These are phyloP conservation scores for Thalassiosira mediterranea DNA, from an alignment of 352 stramenopile genomes.

Conservation along the genomic window DNA sequence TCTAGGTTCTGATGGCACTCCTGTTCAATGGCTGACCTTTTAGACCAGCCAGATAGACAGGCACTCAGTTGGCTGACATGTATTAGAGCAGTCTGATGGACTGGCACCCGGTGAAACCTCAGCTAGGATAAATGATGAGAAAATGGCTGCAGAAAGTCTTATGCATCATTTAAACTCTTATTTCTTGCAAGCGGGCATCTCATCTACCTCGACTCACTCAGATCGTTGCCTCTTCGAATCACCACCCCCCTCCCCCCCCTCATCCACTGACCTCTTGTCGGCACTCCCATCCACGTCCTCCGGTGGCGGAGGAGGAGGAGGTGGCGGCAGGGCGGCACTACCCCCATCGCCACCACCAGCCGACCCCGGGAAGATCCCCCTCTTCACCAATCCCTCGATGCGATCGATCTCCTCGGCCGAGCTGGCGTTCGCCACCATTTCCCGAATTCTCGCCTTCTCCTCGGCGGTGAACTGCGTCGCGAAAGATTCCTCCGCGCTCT, in stretches of 20 bases:
- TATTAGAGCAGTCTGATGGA: too few relatives aligned
- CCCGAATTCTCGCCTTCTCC: conserved; percentile 76
- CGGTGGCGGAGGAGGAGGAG: conserved; percentile 13
- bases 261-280: conserved; percentile 24
- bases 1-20: too few relatives aligned
- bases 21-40: too few relatives aligned
- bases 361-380: conserved; percentile 67
- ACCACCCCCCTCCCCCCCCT: conserved; percentile 6
- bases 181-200: too few relatives aligned
- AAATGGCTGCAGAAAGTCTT: too few relatives aligned
- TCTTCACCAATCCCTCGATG: conserved; percentile 76
- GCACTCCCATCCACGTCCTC: conserved; percentile 8
- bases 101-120: too few relatives aligned
- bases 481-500: conserved; percentile 73
- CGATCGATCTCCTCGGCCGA: conserved; percentile 77
- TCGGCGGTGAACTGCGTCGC: conserved; percentile 72
- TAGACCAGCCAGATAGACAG: too few relatives aligned
- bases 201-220: too few relatives aligned
- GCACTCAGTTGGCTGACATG: too few relatives aligned
- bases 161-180: too few relatives aligned
- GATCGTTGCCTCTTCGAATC: conserved; percentile 32
- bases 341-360: neutral
- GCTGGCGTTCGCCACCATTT: conserved; percentile 74
- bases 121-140: too few relatives aligned
- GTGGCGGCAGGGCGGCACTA: neutral